Base-by-base conservation (phyloP, 1,284 basidiomycete species). In the Cryptococcus depauperatus region DNA sequence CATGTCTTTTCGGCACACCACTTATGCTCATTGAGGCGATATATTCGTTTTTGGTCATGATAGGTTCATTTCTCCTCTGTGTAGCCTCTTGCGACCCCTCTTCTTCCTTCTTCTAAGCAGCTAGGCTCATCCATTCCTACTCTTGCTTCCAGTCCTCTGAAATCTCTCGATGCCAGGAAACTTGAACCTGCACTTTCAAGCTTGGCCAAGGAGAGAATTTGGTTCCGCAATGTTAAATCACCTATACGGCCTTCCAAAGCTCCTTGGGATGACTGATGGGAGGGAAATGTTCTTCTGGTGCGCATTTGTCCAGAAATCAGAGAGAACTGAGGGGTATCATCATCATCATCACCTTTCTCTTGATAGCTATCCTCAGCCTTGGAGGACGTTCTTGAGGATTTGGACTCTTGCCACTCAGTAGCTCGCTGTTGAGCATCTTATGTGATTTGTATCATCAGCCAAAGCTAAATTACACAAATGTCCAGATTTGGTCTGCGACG, bases 81-180 rank as follows among this genome's bases (percentile, higher is more conserved):
- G 66, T 98, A 97, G 4, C 85, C 87, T 52, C 83, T 78, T 26
- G 93, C 91, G 41, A 95, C 85, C 4, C 93, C 93, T 54, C 78
- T 85, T 47, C 88, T 74, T 1, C 89, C 93, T 68, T 93, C 83
- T 70, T 96, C 88, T 44, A 98, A 71, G 37, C 81, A 61, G 50
- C 84, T 80, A 0, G 92, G 90, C 8, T 76, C 78, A 59, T 93
- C 87, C 64, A 85, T 73, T 0, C 89, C 91, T 13, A 84, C 61
- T 9, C 85, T 76, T 23, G 79, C 74, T 54, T 97, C 92, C 10
- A 98, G 73, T 0, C 93, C 95, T 45, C 78, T 79, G 73, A 85
- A 98, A 0, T 79, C 79, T 32, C 46, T 38, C 13, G 41, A 47
- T 13, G 44, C 46, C 25, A 48, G n/a, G 49, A 44, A 65, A 75